These are phyloP conservation scores for Paramecium tetraurelia DNA, from an alignment of 73 alveolate species.

Conservation along the genomic window DNA sequence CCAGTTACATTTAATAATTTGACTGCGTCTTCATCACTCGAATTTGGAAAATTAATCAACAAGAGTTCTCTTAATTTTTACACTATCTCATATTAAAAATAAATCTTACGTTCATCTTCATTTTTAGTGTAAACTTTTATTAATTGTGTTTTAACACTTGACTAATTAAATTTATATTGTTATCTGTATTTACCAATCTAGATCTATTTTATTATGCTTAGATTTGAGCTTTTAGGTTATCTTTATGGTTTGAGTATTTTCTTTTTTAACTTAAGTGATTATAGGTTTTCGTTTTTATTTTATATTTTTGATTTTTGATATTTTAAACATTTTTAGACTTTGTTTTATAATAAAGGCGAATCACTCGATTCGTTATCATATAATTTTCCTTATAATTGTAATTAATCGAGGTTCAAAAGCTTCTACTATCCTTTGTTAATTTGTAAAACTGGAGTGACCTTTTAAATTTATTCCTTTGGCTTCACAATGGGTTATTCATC, in stretches of 20 bases:
- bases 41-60: not conserved
- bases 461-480: not conserved
- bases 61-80: not conserved
- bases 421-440: not conserved
- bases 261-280: not conserved
- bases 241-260: not conserved
- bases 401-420: not conserved
- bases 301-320: not conserved
- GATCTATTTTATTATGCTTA: not conserved
- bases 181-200: not conserved
- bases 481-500: not conserved
- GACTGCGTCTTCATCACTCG: slow-evolving; percentile 7
- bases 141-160: slow-evolving; percentile 9
- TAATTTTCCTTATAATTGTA: not conserved
- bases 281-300: not conserved
- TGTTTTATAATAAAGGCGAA: not conserved
- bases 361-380: not conserved
- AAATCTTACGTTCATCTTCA: not conserved
- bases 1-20: slow-evolving; percentile 22
- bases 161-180: not conserved
- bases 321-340: not conserved
- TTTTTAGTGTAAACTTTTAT: slow-evolving; percentile 3
- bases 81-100: not conserved
- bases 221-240: not conserved
- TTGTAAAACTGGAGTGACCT: not conserved